phyloP scores from a whole-genome alignment of 257 asterid genomes.

The Solanum dulcamara region DNA sequence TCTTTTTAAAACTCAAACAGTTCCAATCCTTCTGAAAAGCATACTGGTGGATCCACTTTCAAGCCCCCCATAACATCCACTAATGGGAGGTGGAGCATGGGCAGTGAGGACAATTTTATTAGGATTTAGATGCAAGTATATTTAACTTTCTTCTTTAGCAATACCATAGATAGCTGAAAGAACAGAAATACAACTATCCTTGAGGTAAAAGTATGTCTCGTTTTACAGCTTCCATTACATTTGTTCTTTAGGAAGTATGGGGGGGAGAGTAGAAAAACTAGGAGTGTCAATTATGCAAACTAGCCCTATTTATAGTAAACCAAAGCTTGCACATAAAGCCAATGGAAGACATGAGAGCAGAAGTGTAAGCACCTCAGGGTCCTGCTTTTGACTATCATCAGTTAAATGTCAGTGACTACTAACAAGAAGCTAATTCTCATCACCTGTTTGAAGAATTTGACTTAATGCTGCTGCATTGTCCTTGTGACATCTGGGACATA shows the following conservation, averaged over 20 bases:
- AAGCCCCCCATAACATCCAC: neutral
- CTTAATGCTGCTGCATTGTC: constrained; percentile 60
- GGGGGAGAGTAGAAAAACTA: neutral
- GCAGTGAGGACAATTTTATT: neutral
- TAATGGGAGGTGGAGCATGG: neutral
- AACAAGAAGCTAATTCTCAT: constrained; percentile 20
- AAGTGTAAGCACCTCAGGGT: neutral
- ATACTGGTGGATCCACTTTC: neutral
- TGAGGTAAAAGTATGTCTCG: neutral
- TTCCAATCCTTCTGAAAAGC: neutral
- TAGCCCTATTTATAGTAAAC: neutral
- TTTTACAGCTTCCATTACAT: neutral
- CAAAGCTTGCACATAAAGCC: neutral
- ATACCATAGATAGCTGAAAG: neutral
- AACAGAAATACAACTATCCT: neutral
- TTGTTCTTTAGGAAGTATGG: neutral
- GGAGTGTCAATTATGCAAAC: neutral
- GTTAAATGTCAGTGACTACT: constrained; percentile 9
- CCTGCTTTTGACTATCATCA: neutral
- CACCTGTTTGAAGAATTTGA: constrained; percentile 29
- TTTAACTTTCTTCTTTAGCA: neutral
- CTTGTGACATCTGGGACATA: constrained; percentile 51
- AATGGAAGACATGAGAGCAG: neutral
- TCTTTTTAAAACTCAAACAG: constrained; percentile 6
- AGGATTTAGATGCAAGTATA: neutral